Percentiles rank a stretch among this genome's conserved stretches.
Evolutionary conservation across 2,329 filamentous ascomycete genomes (phyloP).

Genomic region (Ascosphaera acerosa): DNA sequence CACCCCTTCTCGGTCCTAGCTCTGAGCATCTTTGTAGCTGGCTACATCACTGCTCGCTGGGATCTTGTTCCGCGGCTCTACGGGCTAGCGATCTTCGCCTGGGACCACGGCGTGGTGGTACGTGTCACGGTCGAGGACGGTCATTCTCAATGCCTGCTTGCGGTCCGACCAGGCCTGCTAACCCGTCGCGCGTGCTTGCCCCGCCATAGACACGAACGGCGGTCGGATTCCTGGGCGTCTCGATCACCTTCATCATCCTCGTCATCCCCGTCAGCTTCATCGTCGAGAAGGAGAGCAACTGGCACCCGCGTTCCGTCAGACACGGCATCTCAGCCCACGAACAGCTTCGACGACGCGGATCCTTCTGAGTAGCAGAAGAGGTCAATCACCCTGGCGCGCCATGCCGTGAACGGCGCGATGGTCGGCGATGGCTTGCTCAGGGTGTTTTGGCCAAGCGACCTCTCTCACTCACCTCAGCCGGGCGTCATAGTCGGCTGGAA

Average conservation of each 20-base stretch:
- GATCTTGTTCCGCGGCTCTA: conserved; percentile 90
- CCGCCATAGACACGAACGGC: conserved; percentile 45
- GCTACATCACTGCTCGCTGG: conserved; percentile 98
- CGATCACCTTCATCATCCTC: conserved; percentile 59
- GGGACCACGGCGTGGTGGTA: conserved; percentile 95
- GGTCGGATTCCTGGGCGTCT: conserved; percentile 63
- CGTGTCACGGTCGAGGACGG: conserved; percentile 13
- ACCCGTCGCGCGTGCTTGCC: conserved; percentile 1
- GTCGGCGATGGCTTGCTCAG: conserved; percentile 68
- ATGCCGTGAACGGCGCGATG: conserved; percentile 33
- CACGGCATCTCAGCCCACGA: conserved; percentile 82
- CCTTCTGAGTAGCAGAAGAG: conserved; percentile 38
- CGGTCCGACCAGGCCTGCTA: not conserved
- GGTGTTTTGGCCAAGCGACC: conserved; percentile 93
- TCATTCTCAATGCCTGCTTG: not conserved
- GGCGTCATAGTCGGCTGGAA: conserved; percentile 89
- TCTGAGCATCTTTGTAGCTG: conserved; percentile 94
- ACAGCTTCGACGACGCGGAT: conserved; percentile 79
- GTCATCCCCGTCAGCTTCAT: conserved; percentile 65
- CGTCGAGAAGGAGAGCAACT: conserved; percentile 49
- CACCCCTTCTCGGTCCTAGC: conserved; percentile 94
- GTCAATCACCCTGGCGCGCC: conserved; percentile 12
- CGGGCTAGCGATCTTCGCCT: conserved; percentile 91
- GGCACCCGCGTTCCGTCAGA: conserved; percentile 56
- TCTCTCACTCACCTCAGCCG: conserved; percentile 41